Base-by-base conservation (phyloP, 805 yeast species). In the Schizosaccharomyces cryophilus region DNA sequence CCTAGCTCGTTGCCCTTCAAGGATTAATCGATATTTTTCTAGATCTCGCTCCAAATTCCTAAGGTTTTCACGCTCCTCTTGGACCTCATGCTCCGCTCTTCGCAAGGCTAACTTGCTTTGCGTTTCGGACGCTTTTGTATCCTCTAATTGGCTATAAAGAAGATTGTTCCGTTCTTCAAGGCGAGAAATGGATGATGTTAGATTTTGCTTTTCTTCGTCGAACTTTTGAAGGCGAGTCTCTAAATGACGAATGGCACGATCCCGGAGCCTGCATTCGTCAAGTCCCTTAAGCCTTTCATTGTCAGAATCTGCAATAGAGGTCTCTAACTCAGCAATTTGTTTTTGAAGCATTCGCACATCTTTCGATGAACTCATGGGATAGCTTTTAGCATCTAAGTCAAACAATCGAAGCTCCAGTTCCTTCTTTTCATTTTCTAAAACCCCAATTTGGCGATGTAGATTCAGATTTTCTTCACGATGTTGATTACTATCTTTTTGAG, bases 381-480 rank as follows among this genome's bases (percentile, higher is more conserved):
- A 31, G n/a, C 42, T 21, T 30, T 40, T 35, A 35, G 45, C 24
- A 11, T 56, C 60, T 15, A 35, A 56, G 11, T 56, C 60, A 35
- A 56, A 35, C 11, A 56, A 24, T 21, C 26, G 19, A n/a, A 56
- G 60, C 47, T 56, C 47, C 26, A 56, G 17, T 3, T 56, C 60
- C 42, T 56, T 56, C 29, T 35, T 40, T 21, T 19, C 29, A 9
- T 31, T 56, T 19, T 56, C 45, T 13, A 56, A 19, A 21, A 40
- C 30, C 11, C 47, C 60, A 19, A 31, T 38, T 21, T 56, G 42
- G 11, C 47, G 42, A 30, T 56, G 60, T 21, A 56, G 26, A 29
- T 31, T n/a, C 11, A 56, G 30, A 35, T 56, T 56, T 40, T 35
- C 60, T 31, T 56, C 60, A n/a, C 60, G 60, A n/a, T 56, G 47